Conservation (phyloP, 1,284 basidiomycete genomes). For the Cystobasidiaceae sp. region DNA sequence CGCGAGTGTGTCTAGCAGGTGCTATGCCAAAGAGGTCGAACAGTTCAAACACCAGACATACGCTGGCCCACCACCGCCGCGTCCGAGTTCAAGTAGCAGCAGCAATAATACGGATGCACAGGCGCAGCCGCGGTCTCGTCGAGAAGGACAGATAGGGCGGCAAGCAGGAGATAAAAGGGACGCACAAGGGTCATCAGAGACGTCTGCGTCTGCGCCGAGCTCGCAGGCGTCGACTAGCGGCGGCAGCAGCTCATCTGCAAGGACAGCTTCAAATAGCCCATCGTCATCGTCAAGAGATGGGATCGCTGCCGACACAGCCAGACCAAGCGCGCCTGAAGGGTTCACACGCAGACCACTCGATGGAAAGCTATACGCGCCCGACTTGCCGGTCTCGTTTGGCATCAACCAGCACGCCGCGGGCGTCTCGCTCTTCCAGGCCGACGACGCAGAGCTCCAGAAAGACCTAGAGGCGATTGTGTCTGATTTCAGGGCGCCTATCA, state of each 20-base stretch:
- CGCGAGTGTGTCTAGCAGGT: neutral
- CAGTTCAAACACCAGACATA: slow-evolving; percentile 10
- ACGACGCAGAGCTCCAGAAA: slow-evolving; percentile 62
- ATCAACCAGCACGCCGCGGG: slow-evolving; percentile 61
- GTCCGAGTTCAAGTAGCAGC: neutral
- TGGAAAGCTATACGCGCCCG: slow-evolving; percentile 16
- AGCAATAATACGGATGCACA: neutral
- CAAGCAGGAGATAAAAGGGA: no score
- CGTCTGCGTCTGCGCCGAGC: no score
- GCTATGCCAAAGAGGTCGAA: slow-evolving; percentile 3
- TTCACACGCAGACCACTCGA: neutral
- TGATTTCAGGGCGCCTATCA: slow-evolving; percentile 75
- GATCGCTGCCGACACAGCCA: no score
- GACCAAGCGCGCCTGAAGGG: no score
- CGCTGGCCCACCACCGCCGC: slow-evolving; percentile 15
- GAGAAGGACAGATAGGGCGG: no score
- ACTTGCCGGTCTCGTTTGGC: slow-evolving; percentile 66
- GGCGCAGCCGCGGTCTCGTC: neutral
- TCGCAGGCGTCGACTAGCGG: no score
- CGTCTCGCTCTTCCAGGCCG: slow-evolving; percentile 54
- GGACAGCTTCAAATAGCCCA: no score
- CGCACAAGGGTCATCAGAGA: no score
- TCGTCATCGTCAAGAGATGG: no score
- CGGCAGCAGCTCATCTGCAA: no score
- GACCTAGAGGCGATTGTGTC: slow-evolving; percentile 69